Percentiles rank a stretch among this genome's conserved stretches.
Conservation (phyloP, 495 filamentous ascomycete genomes). For the Penicillium subrubescens region DNA sequence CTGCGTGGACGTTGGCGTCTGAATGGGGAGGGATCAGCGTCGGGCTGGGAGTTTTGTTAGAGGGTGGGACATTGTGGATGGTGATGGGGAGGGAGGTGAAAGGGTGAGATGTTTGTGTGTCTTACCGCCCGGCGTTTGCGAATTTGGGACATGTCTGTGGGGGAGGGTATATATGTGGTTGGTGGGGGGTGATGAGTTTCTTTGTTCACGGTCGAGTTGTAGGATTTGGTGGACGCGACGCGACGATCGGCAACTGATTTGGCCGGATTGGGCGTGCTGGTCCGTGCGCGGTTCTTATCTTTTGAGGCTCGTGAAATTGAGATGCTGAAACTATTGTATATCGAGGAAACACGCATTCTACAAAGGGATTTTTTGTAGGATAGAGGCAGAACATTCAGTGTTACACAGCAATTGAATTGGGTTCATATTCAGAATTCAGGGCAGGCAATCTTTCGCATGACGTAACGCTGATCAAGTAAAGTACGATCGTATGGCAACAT, state of each 20-base stretch:
- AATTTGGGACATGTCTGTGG: slow-evolving; percentile 27
- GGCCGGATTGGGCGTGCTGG: slow-evolving; percentile 23
- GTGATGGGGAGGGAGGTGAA: slow-evolving; percentile 10
- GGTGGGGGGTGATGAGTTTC: slow-evolving; percentile 2
- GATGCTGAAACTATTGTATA: neutral
- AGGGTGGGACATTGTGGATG: neutral
- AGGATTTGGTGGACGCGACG: slow-evolving; percentile 19
- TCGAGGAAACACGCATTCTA: neutral
- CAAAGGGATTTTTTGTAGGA: no score
- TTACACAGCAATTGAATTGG: neutral
- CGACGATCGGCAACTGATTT: slow-evolving; percentile 21
- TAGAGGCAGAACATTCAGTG: neutral
- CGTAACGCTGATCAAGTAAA: neutral
- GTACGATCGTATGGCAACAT: neutral
- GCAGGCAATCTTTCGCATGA: neutral
- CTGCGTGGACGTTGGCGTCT: slow-evolving; percentile 24
- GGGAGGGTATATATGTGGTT: neutral
- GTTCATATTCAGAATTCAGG: neutral
- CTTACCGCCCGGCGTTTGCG: slow-evolving; percentile 46
- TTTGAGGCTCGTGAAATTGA: neutral
- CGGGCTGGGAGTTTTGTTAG: slow-evolving; percentile 1
- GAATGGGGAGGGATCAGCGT: slow-evolving; percentile 9
- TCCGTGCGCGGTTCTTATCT: slow-evolving; percentile 30
- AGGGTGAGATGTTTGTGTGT: neutral
- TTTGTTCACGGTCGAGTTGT: neutral